A percentile compares a stretch with the other conserved stretches of the same genome.
Conservation (phyloP, 352 stramenopile genomes). For the Phytophthora rubi region DNA sequence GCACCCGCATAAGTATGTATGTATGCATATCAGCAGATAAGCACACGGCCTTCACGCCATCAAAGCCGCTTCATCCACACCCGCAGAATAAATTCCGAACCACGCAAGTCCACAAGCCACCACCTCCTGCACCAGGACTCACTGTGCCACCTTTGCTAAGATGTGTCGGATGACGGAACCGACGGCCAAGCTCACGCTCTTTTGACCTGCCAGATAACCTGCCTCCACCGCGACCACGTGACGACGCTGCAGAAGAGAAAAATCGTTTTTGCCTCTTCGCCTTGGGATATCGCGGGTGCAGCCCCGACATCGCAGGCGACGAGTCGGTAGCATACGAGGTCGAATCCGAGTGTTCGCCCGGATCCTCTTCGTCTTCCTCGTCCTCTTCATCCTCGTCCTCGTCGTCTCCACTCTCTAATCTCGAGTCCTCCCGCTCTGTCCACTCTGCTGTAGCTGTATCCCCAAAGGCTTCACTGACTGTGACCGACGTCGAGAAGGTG, state of each 20-base stretch:
- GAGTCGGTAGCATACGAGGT: slow-evolving; percentile 38
- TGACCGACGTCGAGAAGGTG: slow-evolving; percentile 82
- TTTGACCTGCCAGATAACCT: slow-evolving; percentile 16
- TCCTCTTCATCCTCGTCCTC: slow-evolving; percentile 40
- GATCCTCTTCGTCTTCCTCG: slow-evolving; percentile 32
- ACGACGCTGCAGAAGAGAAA: slow-evolving; percentile 15
- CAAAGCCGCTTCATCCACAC: slow-evolving; percentile 22
- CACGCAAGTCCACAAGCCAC: slow-evolving; percentile 32
- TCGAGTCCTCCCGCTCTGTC: slow-evolving; percentile 30
- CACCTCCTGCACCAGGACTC: slow-evolving; percentile 15
- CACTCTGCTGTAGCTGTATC: slow-evolving; percentile 44
- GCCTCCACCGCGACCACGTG: slow-evolving; percentile 17
- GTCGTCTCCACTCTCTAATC: slow-evolving; percentile 31
- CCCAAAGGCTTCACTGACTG: slow-evolving; percentile 78
- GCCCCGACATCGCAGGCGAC: slow-evolving; percentile 29
- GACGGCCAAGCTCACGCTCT: slow-evolving; percentile 21
- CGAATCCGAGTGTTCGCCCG: slow-evolving; percentile 32
- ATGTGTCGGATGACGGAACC: slow-evolving; percentile 31
- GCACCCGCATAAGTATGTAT: slow-evolving; percentile 25
- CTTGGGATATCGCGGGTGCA: slow-evolving; percentile 27
- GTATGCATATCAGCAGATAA: slow-evolving; percentile 23
- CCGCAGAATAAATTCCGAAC: slow-evolving; percentile 39
- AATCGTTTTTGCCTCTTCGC: slow-evolving; percentile 25
- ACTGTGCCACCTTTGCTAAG: slow-evolving; percentile 26
- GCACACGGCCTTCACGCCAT: background rate